Evolutionary conservation across 805 yeast species (phyloP), one percentile per base, ranked within the genome.

Genomic region (Ogataea populi-albae): DNA sequence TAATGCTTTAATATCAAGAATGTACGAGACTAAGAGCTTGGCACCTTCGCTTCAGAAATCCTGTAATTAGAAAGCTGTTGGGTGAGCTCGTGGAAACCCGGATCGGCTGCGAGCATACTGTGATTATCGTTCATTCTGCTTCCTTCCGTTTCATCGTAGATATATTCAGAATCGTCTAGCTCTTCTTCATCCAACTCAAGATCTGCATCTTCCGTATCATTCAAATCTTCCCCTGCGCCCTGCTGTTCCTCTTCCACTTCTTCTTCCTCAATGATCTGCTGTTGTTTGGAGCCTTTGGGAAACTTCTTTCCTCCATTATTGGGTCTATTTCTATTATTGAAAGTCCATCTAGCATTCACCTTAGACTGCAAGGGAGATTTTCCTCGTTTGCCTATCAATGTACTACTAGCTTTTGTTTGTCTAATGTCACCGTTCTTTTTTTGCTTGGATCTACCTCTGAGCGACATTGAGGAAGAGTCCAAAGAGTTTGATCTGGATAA

Each of bases 401-500:
- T 40, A 18, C 37, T 41, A 21, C 30, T 34, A 3, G 31, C 26
- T n/a, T 40, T 27, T 22, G 41, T 27, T n/a, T 41, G 37, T 34
- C 39, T 32, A n/a, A 38, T 12, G 20, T 31, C 32, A 8, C 35
- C 35, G 6, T 23, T 44, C 22, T 40, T 45, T 25, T 46, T 47
- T 10, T 49, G 40, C 27, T 47, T 49, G n/a, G 43, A 36, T 15
- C 57, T 44, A 8, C 61, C 61, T 26, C 59, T 43, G 6, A 38
- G 32, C 6, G 57, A 54, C 11, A 51, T 43, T 2, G 62, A 47
- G 6, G 55, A 42, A 2, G 66, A 61, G n/a, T 62, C 67, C n/a
- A 60, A 18, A 1, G 67, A 62, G 25, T 54, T 56, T 5, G 62
- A 47, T 26, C 67, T 41, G 11, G 67, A 61, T n/a, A 61, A 37